Conservation (phyloP, 768 basidiomycete species). For the Boletus barrowsii region DNA sequence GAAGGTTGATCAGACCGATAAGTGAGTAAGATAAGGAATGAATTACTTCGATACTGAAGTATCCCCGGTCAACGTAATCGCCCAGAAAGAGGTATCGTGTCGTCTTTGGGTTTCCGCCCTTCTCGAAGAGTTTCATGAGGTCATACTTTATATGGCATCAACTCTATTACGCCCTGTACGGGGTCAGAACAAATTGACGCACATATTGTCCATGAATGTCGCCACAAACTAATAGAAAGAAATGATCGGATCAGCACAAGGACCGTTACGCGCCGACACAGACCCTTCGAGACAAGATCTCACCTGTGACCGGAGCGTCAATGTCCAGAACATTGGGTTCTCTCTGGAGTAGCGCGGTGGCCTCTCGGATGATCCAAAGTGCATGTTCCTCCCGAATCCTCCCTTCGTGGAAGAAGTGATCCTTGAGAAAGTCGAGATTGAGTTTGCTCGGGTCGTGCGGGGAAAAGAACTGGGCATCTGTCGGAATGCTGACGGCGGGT, state of each 20-base stretch:
- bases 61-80: constrained; percentile 74
- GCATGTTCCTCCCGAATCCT: constrained; percentile 66
- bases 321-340: constrained; percentile 69
- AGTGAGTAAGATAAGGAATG: background rate
- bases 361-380: constrained; percentile 60
- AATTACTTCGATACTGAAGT: constrained; percentile 69
- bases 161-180: background rate
- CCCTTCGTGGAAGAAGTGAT: constrained; percentile 73
- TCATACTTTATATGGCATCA: constrained; percentile 50
- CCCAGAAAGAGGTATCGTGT: constrained; percentile 74
- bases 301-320: constrained; percentile 72
- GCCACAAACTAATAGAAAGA: constrained; percentile 14
- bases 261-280: constrained; percentile 17
- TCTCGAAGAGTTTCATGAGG: constrained; percentile 77
- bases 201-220: constrained; percentile 24
- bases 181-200: constrained; percentile 14
- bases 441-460: constrained; percentile 60
- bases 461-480: constrained; percentile 76
- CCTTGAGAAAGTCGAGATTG: constrained; percentile 70
- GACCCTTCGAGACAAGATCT: constrained; percentile 12
- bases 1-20: constrained; percentile 13
- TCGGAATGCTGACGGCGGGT: constrained; percentile 61
- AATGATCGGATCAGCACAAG: constrained; percentile 3
- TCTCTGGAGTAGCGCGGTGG: constrained; percentile 48
- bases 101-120: constrained; percentile 70